Evolutionary conservation across 371 early-diverging fungal genomes (phyloP), one percentile per base, ranked within the genome.

Genomic region (Encephalitozoon cuniculi): DNA sequence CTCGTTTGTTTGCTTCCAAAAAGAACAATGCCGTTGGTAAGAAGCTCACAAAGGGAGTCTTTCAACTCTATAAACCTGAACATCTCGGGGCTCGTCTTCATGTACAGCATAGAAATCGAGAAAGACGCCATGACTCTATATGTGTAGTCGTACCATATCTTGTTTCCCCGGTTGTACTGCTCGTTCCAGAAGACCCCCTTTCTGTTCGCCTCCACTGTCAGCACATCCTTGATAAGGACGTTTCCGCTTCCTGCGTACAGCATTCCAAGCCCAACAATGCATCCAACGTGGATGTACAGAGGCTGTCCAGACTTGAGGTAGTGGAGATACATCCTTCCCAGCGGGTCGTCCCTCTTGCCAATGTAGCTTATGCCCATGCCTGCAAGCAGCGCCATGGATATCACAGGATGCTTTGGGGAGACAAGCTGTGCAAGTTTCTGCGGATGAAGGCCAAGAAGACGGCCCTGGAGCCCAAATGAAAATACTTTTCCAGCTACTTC

Each of bases 11-110:
- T 34, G 28, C 39, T 64, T 9, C 52, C 52, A 34, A 64, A 65
- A 3, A 70, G 53, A 34, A 51, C 21, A 34, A 76, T 65, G 23
- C 77, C 77, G 59, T 76, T 76, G 2, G 70, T 15, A 40, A 76
- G 41, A 7, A 76, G 55, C 43, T 76, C 77, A 64, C 65, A 66
- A 40, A 76, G 30, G 8, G 26, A 41, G 30, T 76, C 63, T 40
- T 76, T 26, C n/a, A 69, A 39, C 39, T 68, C 23, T 23, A 75
- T 44, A 63, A 44, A 67, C 49, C 51, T 49, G 23, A 40, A 51
- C 9, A 23, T 8, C 0, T 46, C 51, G 6, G 9, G 30, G 7
- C 18, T 53, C 1, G 52, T 46, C 6, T 51, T 46, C 23, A 26
- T 23, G 21, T 52, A 12, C 37, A 75, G 34, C 49, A 52, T 53